A percentile compares a stretch with the other conserved stretches of the same genome.
phyloP scores from a whole-genome alignment of 768 basidiomycete genomes.

The Suillus paluster region DNA sequence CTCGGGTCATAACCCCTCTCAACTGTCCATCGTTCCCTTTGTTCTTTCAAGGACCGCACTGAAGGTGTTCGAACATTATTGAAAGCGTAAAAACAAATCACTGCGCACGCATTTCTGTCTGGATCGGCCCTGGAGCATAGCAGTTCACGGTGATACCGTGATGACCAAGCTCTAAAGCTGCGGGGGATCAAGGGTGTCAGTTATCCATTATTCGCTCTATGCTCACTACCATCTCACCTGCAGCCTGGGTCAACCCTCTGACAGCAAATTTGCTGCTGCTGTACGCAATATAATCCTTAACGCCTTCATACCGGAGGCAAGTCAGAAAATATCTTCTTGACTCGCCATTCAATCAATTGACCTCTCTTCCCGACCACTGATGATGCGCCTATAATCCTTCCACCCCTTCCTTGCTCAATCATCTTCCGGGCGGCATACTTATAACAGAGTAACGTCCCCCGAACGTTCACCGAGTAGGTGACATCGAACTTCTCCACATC shows the following conservation, averaged over 20 bases:
- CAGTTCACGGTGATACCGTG: slow-evolving; percentile 38
- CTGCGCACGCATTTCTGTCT: slow-evolving; percentile 23
- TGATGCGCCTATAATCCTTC: slow-evolving; percentile 45
- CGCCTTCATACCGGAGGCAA: background rate
- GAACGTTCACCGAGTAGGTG: slow-evolving; percentile 38
- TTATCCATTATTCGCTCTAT: background rate
- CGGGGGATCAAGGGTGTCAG: background rate
- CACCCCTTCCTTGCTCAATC: slow-evolving; percentile 44
- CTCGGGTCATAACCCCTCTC: background rate
- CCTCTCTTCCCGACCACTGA: slow-evolving; percentile 40
- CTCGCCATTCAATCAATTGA: background rate
- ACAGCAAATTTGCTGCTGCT: slow-evolving; percentile 36
- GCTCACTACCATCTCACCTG: slow-evolving; percentile 8
- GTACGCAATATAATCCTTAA: slow-evolving; percentile 21
- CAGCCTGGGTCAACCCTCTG: slow-evolving; percentile 31
- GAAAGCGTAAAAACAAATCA: background rate
- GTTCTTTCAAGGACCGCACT: background rate
- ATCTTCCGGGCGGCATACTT: slow-evolving; percentile 43
- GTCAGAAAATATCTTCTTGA: background rate
- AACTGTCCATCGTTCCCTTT: background rate
- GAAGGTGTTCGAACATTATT: background rate
- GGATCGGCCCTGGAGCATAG: slow-evolving; percentile 38
- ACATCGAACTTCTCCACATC: slow-evolving; percentile 35
- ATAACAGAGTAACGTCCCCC: slow-evolving; percentile 40
- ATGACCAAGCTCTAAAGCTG: slow-evolving; percentile 25